phyloP scores from a whole-genome alignment of 768 basidiomycete genomes.

The Suillus hirtellus region DNA sequence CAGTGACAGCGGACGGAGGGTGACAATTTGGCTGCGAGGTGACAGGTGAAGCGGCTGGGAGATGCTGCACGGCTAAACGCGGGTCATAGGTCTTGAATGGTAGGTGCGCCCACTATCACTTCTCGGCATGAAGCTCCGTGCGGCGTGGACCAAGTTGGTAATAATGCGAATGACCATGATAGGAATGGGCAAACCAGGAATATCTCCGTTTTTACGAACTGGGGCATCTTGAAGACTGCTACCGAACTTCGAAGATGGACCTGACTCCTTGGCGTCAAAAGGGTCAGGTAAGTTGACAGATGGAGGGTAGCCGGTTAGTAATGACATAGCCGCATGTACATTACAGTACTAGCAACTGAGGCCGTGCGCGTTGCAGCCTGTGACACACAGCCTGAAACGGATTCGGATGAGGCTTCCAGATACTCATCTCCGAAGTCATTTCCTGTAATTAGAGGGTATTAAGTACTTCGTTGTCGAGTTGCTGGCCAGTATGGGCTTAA shows the following conservation, averaged over 20 bases:
- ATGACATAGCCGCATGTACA: background rate
- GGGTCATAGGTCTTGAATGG: background rate
- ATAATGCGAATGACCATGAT: constrained; percentile 5
- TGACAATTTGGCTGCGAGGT: background rate
- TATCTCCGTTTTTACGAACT: background rate
- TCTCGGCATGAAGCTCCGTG: constrained; percentile 7
- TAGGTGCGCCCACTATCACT: constrained; percentile 4
- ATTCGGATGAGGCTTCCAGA: background rate
- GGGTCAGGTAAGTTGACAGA: background rate
- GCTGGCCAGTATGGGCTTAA: background rate
- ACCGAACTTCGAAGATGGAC: constrained; percentile 1
- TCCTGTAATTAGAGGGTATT: no score
- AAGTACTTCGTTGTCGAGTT: background rate
- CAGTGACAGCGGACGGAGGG: background rate
- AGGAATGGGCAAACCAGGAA: constrained; percentile 2
- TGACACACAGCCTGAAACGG: background rate
- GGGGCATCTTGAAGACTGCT: background rate
- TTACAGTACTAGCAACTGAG: background rate
- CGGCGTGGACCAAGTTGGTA: constrained; percentile 9
- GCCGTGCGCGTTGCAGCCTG: background rate
- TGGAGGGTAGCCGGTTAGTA: background rate
- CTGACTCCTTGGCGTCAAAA: background rate
- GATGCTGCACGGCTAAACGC: background rate
- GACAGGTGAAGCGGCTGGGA: background rate
- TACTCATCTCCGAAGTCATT: background rate